Evolutionary conservation across 805 yeast species (phyloP).

Genomic region (Metschnikowia vanudenii): DNA sequence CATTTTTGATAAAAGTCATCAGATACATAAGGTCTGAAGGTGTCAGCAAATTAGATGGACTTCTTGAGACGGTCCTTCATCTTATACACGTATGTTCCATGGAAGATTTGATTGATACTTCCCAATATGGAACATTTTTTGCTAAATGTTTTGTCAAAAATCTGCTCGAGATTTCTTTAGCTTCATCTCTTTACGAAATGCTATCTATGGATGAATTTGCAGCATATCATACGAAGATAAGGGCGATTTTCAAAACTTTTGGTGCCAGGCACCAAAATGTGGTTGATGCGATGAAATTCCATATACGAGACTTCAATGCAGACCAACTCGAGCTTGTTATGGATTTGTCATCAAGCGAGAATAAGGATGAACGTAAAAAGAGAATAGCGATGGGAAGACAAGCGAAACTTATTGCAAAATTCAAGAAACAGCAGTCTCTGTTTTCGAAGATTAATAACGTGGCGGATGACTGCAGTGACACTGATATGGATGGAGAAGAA

Average conservation of each 20-base stretch:
- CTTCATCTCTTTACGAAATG: slow-evolving; percentile 35
- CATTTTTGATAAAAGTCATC: slow-evolving; percentile 51
- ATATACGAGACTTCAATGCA: slow-evolving; percentile 26
- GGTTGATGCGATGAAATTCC: slow-evolving; percentile 18
- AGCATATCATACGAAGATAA: slow-evolving; percentile 51
- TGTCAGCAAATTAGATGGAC: slow-evolving; percentile 48
- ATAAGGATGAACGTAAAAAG: slow-evolving; percentile 59
- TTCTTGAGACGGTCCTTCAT: slow-evolving; percentile 61
- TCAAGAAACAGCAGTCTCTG: slow-evolving; percentile 74
- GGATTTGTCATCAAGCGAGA: slow-evolving; percentile 20
- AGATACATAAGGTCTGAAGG: slow-evolving; percentile 36
- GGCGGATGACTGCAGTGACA: slow-evolving; percentile 36
- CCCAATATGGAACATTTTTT: slow-evolving; percentile 32
- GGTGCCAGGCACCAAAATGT: slow-evolving; percentile 25
- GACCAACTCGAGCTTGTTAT: slow-evolving; percentile 20
- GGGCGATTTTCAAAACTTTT: slow-evolving; percentile 48
- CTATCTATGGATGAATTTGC: slow-evolving; percentile 42
- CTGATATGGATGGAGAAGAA: slow-evolving; percentile 40
- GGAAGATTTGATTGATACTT: slow-evolving; percentile 31
- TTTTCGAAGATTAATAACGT: slow-evolving; percentile 58
- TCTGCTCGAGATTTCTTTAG: slow-evolving; percentile 36
- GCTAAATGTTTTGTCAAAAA: slow-evolving; percentile 27
- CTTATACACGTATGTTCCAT: slow-evolving; percentile 58
- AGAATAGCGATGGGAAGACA: slow-evolving; percentile 67
- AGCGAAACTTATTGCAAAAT: slow-evolving; percentile 68